These are phyloP conservation scores for Arthrobotrys musiformis DNA, from an alignment of 2,329 filamentous ascomycete genomes.

Conservation along the genomic window DNA sequence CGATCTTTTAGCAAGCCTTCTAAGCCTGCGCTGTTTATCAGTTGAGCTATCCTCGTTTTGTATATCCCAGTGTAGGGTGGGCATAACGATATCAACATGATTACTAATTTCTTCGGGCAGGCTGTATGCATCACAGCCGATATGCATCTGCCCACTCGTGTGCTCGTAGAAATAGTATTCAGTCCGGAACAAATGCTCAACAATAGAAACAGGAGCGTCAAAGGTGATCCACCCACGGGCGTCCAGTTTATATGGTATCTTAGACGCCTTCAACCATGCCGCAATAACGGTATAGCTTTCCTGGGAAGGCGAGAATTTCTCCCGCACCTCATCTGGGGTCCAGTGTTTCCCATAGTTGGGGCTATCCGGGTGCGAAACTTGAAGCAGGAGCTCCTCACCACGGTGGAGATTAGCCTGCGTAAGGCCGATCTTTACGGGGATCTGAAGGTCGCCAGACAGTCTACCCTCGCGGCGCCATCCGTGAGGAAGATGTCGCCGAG, in stretches of 20 bases:
- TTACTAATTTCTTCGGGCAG: conserved; percentile 62
- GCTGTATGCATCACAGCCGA: conserved; percentile 65
- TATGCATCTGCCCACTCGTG: conserved; percentile 59
- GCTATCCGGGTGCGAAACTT: conserved; percentile 65
- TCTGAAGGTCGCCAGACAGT: conserved; percentile 41
- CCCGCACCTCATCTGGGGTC: conserved; percentile 64
- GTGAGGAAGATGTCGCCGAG: conserved; percentile 33
- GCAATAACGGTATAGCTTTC: conserved; percentile 42
- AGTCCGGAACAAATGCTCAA: conserved; percentile 35
- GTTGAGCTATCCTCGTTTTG: conserved; percentile 32
- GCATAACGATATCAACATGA: conserved; percentile 65
- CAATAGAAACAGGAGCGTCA: conserved; percentile 20
- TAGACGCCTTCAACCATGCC: conserved; percentile 25
- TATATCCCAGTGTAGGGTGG: conserved; percentile 63
- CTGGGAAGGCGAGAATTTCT: conserved; percentile 64
- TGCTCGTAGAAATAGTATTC: conserved; percentile 53
- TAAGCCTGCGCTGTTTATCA: conserved; percentile 31
- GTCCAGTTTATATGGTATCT: conserved; percentile 27
- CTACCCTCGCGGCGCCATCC: conserved; percentile 46
- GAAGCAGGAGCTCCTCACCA: conserved; percentile 64
- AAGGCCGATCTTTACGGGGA: conserved; percentile 63
- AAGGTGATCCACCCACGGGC: conserved; percentile 49
- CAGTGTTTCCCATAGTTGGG: conserved; percentile 66
- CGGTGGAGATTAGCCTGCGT: conserved; percentile 66
- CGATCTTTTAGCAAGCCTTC: conserved; percentile 39